phyloP scores from a whole-genome alignment of 2,329 filamentous ascomycete species.

The Scedosporium aurantiacum region DNA sequence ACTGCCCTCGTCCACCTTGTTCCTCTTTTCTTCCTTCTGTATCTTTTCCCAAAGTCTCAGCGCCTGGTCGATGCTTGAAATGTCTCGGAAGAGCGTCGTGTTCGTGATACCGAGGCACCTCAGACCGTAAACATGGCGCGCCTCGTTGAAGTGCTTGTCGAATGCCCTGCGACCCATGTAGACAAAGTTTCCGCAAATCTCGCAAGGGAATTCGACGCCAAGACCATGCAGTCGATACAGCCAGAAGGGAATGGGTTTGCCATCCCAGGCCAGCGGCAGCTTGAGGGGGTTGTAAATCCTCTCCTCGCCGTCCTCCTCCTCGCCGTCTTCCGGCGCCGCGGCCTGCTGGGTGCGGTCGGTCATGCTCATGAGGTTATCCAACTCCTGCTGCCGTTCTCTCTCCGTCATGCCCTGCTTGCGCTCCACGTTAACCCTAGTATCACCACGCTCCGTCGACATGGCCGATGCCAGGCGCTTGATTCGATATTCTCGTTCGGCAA shows the following conservation, averaged over 20 bases:
- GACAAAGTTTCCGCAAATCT: constrained; percentile 97
- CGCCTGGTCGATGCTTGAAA: constrained; percentile 84
- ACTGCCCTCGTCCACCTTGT: constrained; percentile 64
- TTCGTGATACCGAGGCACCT: constrained; percentile 92
- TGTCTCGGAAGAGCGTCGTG: constrained; percentile 83
- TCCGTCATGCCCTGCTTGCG: constrained; percentile 97
- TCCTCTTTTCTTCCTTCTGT: constrained; percentile 70
- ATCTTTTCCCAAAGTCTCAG: constrained; percentile 87
- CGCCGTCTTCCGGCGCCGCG: constrained; percentile 44
- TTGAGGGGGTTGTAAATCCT: constrained; percentile 96
- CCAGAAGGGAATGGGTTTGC: constrained; percentile 98
- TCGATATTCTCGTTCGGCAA: constrained; percentile 80
- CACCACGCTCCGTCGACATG: constrained; percentile 78
- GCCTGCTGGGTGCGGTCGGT: constrained; percentile 19
- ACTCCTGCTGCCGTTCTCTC: constrained; percentile 83
- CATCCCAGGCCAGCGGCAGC: constrained; percentile 91
- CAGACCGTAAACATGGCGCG: constrained; percentile 82
- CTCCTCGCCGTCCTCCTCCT: constrained; percentile 69
- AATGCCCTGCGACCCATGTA: constrained; percentile 95
- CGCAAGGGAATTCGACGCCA: constrained; percentile 88
- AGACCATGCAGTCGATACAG: constrained; percentile 93
- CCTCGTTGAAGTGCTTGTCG: constrained; percentile 97
- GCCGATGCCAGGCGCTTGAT: constrained; percentile 68
- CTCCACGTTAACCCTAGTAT: constrained; percentile 90
- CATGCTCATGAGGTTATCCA: constrained; percentile 66